Conservation (phyloP, 495 filamentous ascomycete species). For the Daldinia vernicosa region DNA sequence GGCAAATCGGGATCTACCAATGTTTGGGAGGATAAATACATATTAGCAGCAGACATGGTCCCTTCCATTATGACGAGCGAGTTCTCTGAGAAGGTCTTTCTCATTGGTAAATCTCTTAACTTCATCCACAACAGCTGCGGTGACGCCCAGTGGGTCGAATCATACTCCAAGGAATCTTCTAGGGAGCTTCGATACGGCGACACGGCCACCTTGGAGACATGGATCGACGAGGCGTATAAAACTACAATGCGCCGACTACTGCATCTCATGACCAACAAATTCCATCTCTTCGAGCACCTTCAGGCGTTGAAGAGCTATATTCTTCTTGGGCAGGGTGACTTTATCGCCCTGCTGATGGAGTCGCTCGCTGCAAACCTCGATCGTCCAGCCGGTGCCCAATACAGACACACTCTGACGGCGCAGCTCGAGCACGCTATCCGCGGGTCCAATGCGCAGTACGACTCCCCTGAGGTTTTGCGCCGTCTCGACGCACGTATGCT, state of each 20-base stretch:
- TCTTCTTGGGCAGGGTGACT: constrained; percentile 94
- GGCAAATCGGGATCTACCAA: constrained; percentile 71
- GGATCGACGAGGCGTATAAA: constrained; percentile 97
- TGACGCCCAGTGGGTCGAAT: constrained; percentile 94
- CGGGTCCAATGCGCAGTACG: constrained; percentile 95
- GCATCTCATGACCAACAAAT: constrained; percentile 90
- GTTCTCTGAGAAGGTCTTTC: constrained; percentile 93
- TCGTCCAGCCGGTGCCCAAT: constrained; percentile 92
- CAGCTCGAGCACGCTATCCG: constrained; percentile 98
- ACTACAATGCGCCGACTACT: constrained; percentile 97
- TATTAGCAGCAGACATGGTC: constrained; percentile 82
- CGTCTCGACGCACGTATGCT: constrained; percentile 96
- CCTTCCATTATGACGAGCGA: constrained; percentile 91
- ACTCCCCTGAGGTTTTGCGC: constrained; percentile 89
- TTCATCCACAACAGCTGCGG: constrained; percentile 96
- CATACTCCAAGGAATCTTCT: constrained; percentile 91
- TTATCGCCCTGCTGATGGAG: constrained; percentile 97
- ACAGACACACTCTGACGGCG: constrained; percentile 93
- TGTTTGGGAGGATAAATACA: constrained; percentile 99
- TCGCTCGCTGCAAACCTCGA: constrained; percentile 91
- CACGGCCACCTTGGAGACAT: constrained; percentile 87
- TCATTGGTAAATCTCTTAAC: constrained; percentile 97
- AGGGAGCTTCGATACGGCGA: constrained; percentile 95
- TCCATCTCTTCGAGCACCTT: constrained; percentile 92
- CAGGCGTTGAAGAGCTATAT: constrained; percentile 94